Conservation (phyloP, 2,329 filamentous ascomycete genomes). For the Aspergillus pseudotamarii region DNA sequence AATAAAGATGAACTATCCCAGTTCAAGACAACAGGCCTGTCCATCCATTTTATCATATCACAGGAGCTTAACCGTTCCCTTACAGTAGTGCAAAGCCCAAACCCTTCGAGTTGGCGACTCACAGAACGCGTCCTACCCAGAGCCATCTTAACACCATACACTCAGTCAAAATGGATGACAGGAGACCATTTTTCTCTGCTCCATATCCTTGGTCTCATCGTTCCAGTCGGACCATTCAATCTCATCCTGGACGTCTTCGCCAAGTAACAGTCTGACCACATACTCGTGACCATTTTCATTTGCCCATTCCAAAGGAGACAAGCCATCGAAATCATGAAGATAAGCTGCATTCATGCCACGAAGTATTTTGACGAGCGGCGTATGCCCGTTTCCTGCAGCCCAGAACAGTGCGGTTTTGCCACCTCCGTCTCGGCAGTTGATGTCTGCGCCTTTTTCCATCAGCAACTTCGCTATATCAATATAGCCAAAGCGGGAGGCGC, state of each 20-base stretch:
- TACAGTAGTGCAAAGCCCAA: too few species aligned
- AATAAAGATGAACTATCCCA: not conserved
- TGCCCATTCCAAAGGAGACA: not conserved
- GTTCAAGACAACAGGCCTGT: rapidly evolving
- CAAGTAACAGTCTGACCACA: not conserved
- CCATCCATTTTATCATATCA: not conserved
- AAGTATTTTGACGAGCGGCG: not conserved
- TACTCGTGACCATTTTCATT: not conserved
- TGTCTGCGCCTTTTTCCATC: not conserved
- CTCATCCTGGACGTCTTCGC: not conserved
- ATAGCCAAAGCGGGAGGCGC: not conserved
- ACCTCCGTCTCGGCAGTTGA: not conserved
- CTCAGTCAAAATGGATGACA: not conserved
- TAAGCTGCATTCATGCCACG: not conserved
- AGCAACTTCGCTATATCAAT: not conserved
- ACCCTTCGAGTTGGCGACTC: not conserved
- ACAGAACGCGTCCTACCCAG: too few species aligned
- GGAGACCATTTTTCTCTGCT: not conserved
- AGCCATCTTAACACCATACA: not conserved
- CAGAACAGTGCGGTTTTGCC: not conserved
- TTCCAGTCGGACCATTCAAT: not conserved
- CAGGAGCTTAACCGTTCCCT: not conserved
- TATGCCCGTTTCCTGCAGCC: not conserved
- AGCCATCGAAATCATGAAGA: not conserved
- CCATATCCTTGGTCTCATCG: not conserved